phyloP scores from a whole-genome alignment of 2,329 filamentous ascomycete genomes.

The Venturia pyrina region DNA sequence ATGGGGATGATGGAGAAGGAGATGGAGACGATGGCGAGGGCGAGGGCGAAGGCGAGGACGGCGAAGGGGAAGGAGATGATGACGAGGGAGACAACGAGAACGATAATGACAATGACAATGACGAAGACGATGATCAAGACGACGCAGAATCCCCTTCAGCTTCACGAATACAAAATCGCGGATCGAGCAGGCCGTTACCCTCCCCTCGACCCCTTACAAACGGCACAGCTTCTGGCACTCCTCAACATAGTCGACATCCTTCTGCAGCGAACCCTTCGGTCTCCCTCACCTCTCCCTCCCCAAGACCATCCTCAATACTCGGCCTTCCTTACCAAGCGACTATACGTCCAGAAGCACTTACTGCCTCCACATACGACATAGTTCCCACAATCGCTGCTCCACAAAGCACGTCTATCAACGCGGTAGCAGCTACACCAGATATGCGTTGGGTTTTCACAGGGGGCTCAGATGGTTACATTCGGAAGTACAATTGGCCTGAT shows the following conservation, averaged over 20 bases:
- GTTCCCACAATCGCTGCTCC: conserved; percentile 94
- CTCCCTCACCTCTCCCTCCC: conserved; percentile 38
- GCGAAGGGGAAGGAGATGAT: conserved; percentile 26
- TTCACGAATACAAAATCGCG: conserved; percentile 10
- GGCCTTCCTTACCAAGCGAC: conserved; percentile 44
- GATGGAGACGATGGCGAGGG: conserved; percentile 29
- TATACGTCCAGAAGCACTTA: conserved; percentile 68
- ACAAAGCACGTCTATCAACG: conserved; percentile 91
- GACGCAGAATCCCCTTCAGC: conserved; percentile 32
- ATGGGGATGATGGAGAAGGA: conserved; percentile 24
- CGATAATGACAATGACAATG: conserved; percentile 32
- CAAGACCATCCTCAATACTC: conserved; percentile 21
- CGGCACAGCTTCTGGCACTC: background rate
- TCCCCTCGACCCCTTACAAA: conserved; percentile 6
- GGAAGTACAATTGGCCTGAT: conserved; percentile 91
- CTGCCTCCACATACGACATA: conserved; percentile 80
- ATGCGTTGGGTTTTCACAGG: conserved; percentile 93
- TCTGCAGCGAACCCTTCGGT: conserved; percentile 27
- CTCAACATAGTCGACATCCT: conserved; percentile 1
- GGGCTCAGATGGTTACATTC: conserved; percentile 87
- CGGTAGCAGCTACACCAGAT: conserved; percentile 83
- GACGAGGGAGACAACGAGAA: conserved; percentile 30
- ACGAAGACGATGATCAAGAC: conserved; percentile 29
- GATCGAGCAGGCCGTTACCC: conserved; percentile 1
- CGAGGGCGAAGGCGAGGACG: conserved; percentile 25